These are phyloP conservation scores for Irpex rosettiformis DNA, from an alignment of 1,284 basidiomycete species.

Conservation along the genomic window DNA sequence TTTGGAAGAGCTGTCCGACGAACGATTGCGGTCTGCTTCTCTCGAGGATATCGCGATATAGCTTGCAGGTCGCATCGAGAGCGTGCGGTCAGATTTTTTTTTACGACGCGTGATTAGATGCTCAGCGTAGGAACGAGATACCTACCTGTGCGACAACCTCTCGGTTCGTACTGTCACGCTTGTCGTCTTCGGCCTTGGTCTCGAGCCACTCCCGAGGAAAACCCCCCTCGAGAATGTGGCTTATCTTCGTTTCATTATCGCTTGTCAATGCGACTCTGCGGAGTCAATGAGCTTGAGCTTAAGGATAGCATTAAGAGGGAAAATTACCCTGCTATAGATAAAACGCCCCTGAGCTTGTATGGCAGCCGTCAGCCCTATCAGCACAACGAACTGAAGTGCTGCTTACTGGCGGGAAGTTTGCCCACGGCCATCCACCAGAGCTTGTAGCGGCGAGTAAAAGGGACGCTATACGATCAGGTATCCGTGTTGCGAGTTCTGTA, in stretches of 20 bases:
- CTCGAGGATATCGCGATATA: slow-evolving; percentile 47
- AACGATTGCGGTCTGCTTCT: slow-evolving; percentile 59
- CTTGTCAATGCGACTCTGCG: too few species aligned
- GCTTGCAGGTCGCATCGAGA: too few species aligned
- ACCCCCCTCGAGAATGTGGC: slow-evolving; percentile 54
- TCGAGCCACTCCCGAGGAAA: slow-evolving; percentile 62
- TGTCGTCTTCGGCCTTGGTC: slow-evolving; percentile 43
- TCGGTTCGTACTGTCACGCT: slow-evolving; percentile 53
- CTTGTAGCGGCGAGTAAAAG: slow-evolving; percentile 73
- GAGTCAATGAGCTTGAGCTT: too few species aligned
- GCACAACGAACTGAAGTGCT: neutral
- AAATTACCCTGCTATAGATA: neutral
- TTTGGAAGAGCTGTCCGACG: slow-evolving; percentile 70
- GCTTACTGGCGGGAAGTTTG: slow-evolving; percentile 56
- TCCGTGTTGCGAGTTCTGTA: slow-evolving; percentile 60
- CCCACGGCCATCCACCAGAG: slow-evolving; percentile 54
- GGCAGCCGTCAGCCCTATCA: neutral
- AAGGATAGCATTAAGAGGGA: slow-evolving; percentile 29
- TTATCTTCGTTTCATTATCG: slow-evolving; percentile 48
- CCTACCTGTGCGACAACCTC: slow-evolving; percentile 53
- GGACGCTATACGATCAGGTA: slow-evolving; percentile 66
- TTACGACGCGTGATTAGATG: neutral
- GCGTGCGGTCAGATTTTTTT: too few species aligned
- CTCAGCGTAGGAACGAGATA: too few species aligned
- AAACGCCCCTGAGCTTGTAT: neutral